Conservation (phyloP, 2,329 filamentous ascomycete genomes). For the Talaromyces sp. region DNA sequence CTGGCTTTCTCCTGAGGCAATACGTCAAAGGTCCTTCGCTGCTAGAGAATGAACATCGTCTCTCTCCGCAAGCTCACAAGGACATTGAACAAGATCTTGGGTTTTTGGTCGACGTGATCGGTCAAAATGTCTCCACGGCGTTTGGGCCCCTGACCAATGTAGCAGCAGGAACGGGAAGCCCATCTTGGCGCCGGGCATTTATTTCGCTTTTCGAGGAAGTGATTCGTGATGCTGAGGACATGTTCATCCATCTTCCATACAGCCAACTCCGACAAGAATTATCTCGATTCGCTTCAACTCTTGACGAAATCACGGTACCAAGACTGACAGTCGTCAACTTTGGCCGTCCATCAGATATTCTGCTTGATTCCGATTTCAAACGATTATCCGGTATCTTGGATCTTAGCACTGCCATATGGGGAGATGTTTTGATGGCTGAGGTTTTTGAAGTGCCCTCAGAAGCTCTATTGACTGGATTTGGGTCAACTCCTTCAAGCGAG, state of each 20-base stretch:
- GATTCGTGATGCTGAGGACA: conserved; percentile 55
- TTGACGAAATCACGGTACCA: conserved; percentile 49
- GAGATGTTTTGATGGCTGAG: conserved; percentile 51
- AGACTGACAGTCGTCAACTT: conserved; percentile 49
- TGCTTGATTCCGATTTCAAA: conserved; percentile 46
- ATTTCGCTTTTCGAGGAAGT: conserved; percentile 47
- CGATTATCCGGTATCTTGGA: conserved; percentile 48
- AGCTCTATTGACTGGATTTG: conserved; percentile 34
- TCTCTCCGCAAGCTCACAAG: conserved; percentile 25
- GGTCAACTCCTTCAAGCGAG: conserved; percentile 18
- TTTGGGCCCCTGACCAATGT: conserved; percentile 51
- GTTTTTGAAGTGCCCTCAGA: conserved; percentile 38
- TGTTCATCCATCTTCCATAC: conserved; percentile 54
- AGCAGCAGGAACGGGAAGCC: conserved; percentile 38
- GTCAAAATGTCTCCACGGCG: conserved; percentile 40
- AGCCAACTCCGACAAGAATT: conserved; percentile 49
- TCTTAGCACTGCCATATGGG: conserved; percentile 52
- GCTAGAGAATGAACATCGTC: conserved; percentile 23
- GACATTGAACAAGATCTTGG: conserved; percentile 33
- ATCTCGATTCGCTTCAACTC: conserved; percentile 36
- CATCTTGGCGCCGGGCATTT: conserved; percentile 53
- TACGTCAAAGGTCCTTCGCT: conserved; percentile 30
- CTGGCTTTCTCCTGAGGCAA: conserved; percentile 34
- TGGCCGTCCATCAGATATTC: conserved; percentile 45
- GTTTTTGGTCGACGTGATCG: conserved; percentile 36